phyloP scores from a whole-genome alignment of 176 grass and related monocot genomes.

The maize (Zea mays) region Zm-B73-REFERENCE-NAM-5.0 NC_050099.1:243662001-243662500 shows the following conservation, averaged over 20 bases:
- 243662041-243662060: conserved; percentile 50
- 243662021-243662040: conserved; percentile 48
- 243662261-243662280: conserved; percentile 38
- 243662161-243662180: not conserved
- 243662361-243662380: too few species aligned
- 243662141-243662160: not conserved
- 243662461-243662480: too few species aligned
- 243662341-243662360: too few species aligned
- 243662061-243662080: conserved; percentile 46
- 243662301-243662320: too few species aligned
- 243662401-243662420: too few species aligned
- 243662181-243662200: not conserved
- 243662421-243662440: too few species aligned
- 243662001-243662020: conserved; percentile 52
- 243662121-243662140: too few species aligned
- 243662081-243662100: conserved; percentile 55
- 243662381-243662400: too few species aligned
- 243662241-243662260: conserved; percentile 51
- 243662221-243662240: conserved; percentile 55
- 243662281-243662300: conserved; percentile 34
- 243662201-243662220: conserved; percentile 49
- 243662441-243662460: too few species aligned
- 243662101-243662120: not conserved
- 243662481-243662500: too few species aligned
- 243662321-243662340: too few species aligned